phyloP scores from a whole-genome alignment of 352 stramenopile species.

The Aphanomyces stellatus region DNA sequence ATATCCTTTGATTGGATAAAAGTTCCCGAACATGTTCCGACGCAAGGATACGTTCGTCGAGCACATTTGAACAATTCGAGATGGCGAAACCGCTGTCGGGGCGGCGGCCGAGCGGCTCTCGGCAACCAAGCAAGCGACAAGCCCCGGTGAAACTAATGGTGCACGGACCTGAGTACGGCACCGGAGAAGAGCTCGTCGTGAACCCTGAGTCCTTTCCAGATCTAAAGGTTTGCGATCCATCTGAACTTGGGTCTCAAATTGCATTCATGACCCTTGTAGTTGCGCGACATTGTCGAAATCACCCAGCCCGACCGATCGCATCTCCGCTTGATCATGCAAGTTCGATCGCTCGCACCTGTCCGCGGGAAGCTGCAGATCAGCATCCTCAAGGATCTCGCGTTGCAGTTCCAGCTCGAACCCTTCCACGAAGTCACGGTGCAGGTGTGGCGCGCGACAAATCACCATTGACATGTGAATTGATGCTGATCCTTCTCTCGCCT shows the following conservation, averaged over 20 bases:
- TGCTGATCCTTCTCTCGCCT: too few species aligned
- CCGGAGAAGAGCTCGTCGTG: constrained; percentile 56
- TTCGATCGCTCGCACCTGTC: constrained; percentile 50
- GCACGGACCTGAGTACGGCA: constrained; percentile 58
- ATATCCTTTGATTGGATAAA: too few species aligned
- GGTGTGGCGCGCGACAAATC: neutral
- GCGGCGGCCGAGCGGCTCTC: constrained; percentile 5
- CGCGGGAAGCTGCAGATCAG: constrained; percentile 71
- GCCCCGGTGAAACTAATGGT: constrained; percentile 49
- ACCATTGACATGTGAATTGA: neutral
- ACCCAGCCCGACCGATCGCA: constrained; percentile 44
- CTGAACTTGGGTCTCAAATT: neutral
- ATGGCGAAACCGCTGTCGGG: constrained; percentile 4
- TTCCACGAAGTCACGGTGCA: constrained; percentile 46
- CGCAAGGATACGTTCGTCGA: too few species aligned
- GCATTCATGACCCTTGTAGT: constrained; percentile 13
- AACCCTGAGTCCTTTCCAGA: constrained; percentile 69
- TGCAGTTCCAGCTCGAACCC: constrained; percentile 60
- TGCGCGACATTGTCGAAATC: constrained; percentile 56
- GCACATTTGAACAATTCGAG: neutral
- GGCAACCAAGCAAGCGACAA: neutral
- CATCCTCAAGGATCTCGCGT: constrained; percentile 59
- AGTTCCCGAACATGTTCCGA: too few species aligned
- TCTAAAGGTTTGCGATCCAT: constrained; percentile 25
- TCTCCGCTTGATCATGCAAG: constrained; percentile 51